phyloP scores from a whole-genome alignment of 768 basidiomycete species.

The Naganishia onofrii region DNA sequence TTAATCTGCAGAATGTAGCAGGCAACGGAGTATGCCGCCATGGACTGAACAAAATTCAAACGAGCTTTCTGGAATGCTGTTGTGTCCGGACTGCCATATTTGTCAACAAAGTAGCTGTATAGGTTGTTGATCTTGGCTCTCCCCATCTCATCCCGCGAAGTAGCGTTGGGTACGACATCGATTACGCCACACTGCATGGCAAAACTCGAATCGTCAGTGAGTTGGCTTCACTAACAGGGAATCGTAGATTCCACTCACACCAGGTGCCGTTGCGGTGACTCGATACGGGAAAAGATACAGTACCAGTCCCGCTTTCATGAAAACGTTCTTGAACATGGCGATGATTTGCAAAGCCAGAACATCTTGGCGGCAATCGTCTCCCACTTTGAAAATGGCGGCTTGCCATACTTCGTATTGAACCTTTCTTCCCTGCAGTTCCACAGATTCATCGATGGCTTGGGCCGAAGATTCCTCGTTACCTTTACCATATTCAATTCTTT shows the following conservation, averaged over 20 bases:
- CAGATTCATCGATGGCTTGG: slow-evolving; percentile 26
- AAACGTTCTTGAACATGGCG: slow-evolving; percentile 99
- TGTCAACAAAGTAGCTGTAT: slow-evolving; percentile 85
- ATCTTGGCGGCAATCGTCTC: slow-evolving; percentile 97
- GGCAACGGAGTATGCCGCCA: slow-evolving; percentile 98
- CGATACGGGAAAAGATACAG: slow-evolving; percentile 93
- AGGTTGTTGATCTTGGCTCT: slow-evolving; percentile 96
- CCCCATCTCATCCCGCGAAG: slow-evolving; percentile 98
- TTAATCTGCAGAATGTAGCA: slow-evolving; percentile 99
- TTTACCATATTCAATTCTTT: slow-evolving; percentile 66
- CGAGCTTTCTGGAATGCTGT: slow-evolving; percentile 86
- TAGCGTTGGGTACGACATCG: slow-evolving; percentile 95
- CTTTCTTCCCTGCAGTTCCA: slow-evolving; percentile 32
- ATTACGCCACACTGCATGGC: slow-evolving; percentile 83
- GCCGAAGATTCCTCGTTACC: slow-evolving; percentile 43
- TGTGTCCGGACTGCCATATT: slow-evolving; percentile 87
- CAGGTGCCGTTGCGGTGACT: slow-evolving; percentile 93
- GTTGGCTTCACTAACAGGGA: background rate
- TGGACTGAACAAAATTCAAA: slow-evolving; percentile 94
- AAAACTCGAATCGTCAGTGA: background rate
- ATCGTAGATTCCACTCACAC: slow-evolving; percentile 60
- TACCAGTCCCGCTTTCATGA: slow-evolving; percentile 78
- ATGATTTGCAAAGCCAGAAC: slow-evolving; percentile 95
- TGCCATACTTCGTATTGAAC: slow-evolving; percentile 82
- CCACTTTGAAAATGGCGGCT: slow-evolving; percentile 98